Base-by-base conservation (phyloP, 2,329 filamentous ascomycete genomes). In the Colletotrichum sp. region DNA sequence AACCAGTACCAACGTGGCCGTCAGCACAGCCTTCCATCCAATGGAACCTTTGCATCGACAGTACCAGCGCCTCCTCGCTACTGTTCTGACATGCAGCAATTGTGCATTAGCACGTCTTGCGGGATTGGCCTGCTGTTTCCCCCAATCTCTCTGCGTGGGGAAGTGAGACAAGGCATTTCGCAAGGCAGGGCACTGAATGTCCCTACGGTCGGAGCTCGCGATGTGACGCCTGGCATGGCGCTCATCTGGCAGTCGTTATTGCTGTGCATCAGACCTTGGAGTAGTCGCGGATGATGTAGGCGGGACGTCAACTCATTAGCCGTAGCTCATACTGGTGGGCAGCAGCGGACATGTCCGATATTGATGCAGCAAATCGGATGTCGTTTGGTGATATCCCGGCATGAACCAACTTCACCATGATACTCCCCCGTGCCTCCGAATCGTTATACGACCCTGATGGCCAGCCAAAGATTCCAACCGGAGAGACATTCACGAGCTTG, bases 1-100 rank as follows among this genome's bases (percentile, higher is more conserved):
- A 59, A 62, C 34, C 73, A 69, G 63, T 34, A 49, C 64, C 57
- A 52, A 25, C 64, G 29, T 66, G 61, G 69, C 65, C 32, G 52
- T 77, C 65, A 77, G 75, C 75, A 77, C 71, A 71, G 75, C 75
- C 71, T 49, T n/a, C 75, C 73, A 73, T 69, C 36, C 32, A 64
- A 65, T 59, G 73, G 73, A 36, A 76, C 57, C 39, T 73, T 75
- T 72, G 36, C 63, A 44, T 27, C 34, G 36, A 64, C 34, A 30
- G 34, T 65, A 65, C 70, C 70, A 74, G 49, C 70, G 34, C 34
- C 32, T 34, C 44, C 69, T 72, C 63, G 55, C 57, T 72, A 69
- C 70, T 34, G 30, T 30, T 69, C 74, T 73, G 70, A 76, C 74
- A 74, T 69, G 74, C 70, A 65, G 57, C 70, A 65, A 29, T 32